phyloP scores from a whole-genome alignment of 768 basidiomycete species.

The Fomitopsis serialis region DNA sequence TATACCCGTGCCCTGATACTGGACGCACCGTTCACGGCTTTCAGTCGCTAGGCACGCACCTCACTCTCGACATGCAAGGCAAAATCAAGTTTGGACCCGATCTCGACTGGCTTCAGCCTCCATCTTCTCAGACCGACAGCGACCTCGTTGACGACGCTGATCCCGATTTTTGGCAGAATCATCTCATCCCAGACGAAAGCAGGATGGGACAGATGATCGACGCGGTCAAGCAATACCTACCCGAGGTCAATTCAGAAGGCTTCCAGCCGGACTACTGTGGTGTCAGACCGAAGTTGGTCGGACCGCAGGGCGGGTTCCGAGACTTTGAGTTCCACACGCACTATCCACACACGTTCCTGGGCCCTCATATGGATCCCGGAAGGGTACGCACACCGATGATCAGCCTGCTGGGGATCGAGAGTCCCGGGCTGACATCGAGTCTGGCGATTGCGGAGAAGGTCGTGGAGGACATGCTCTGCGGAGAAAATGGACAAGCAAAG shows the following conservation, averaged over 20 bases:
- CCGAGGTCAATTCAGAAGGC: conserved; percentile 51
- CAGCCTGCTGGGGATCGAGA: conserved; percentile 86
- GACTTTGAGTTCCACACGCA: conserved; percentile 78
- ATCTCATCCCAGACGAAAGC: conserved; percentile 60
- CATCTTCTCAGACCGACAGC: conserved; percentile 26
- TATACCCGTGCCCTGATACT: conserved; percentile 86
- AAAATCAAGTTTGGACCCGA: conserved; percentile 92
- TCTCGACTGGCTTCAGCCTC: conserved; percentile 76
- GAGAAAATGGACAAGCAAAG: conserved; percentile 6
- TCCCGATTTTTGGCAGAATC: conserved; percentile 70
- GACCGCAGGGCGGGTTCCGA: conserved; percentile 68
- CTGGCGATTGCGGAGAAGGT: conserved; percentile 86
- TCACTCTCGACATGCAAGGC: conserved; percentile 81
- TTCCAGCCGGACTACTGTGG: conserved; percentile 82
- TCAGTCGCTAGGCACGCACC: conserved; percentile 86
- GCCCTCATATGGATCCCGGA: conserved; percentile 16
- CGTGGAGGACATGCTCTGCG: conserved; percentile 50
- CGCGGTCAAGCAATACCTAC: conserved; percentile 72
- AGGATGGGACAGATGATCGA: conserved; percentile 58
- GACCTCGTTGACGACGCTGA: conserved; percentile 34
- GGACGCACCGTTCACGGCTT: conserved; percentile 55
- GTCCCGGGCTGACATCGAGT: conserved; percentile 84
- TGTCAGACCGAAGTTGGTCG: conserved; percentile 81
- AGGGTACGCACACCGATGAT: conserved; percentile 47
- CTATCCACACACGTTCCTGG: conserved; percentile 37